phyloP scores from a whole-genome alignment of 805 yeast species.

The Schwanniomyces sp. region DNA sequence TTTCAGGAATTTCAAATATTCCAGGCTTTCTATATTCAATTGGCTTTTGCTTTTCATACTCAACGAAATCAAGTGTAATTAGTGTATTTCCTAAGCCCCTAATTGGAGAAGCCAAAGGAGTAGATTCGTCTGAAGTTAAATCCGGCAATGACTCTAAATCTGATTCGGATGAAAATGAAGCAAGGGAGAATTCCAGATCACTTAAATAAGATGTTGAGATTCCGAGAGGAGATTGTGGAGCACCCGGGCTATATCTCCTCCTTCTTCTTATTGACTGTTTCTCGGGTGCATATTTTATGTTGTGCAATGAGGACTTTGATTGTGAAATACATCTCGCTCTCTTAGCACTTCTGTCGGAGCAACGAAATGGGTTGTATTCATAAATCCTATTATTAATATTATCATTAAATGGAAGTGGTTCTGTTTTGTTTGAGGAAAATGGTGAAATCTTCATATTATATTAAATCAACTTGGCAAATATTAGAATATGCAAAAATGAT shows the following conservation, averaged over 20 bases:
- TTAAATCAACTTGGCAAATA: not conserved
- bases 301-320: conserved; percentile 3
- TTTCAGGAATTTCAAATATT: conserved; percentile 77
- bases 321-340: conserved; percentile 6
- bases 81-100: conserved; percentile 4
- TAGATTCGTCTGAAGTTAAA: conserved; percentile 28
- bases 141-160: conserved; percentile 41
- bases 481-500: not conserved
- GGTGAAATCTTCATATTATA: conserved; percentile 9
- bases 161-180: conserved; percentile 16
- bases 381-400: conserved; percentile 20
- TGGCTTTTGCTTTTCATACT: not conserved
- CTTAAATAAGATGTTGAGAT: conserved; percentile 4
- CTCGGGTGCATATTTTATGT: conserved; percentile 7
- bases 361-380: conserved; percentile 15
- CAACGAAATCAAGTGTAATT: not conserved
- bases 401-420: conserved; percentile 23
- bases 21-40: conserved; percentile 14
- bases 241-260: not conserved
- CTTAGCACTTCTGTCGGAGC: conserved; percentile 1
- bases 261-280: conserved; percentile 7
- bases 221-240: not conserved
- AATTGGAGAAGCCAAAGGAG: conserved; percentile 17
- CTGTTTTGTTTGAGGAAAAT: conserved; percentile 15
- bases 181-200: conserved; percentile 10